These are phyloP conservation scores for Trametes elegans DNA, from an alignment of 768 basidiomycete genomes.

Conservation along the genomic window DNA sequence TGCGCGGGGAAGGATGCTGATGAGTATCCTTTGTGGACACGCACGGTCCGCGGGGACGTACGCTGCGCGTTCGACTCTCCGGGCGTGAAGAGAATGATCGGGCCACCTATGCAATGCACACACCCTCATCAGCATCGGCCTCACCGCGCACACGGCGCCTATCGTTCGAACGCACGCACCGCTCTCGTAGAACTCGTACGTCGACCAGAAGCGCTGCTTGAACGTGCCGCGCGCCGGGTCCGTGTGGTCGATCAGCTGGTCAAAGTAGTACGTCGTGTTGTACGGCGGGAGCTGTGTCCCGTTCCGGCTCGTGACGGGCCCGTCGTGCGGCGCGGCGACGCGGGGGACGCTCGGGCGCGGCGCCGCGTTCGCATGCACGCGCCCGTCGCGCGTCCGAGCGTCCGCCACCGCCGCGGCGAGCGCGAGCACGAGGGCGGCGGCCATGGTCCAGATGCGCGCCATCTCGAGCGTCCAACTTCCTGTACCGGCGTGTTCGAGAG, in stretches of 20 bases:
- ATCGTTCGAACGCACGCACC: slow-evolving; percentile 22
- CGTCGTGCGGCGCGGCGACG: slow-evolving; percentile 15
- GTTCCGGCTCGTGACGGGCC: slow-evolving; percentile 25
- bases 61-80: slow-evolving; percentile 59
- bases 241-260: slow-evolving; percentile 51
- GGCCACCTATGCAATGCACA: slow-evolving; percentile 44
- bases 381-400: slow-evolving; percentile 22
- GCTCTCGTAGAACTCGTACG: slow-evolving; percentile 60
- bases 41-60: slow-evolving; percentile 15
- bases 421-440: slow-evolving; percentile 10
- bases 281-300: slow-evolving; percentile 30
- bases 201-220: slow-evolving; percentile 71
- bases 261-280: slow-evolving; percentile 48
- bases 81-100: slow-evolving; percentile 63
- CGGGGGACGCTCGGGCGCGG: slow-evolving; percentile 22
- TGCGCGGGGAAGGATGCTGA: neutral
- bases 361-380: slow-evolving; percentile 22
- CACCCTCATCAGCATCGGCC: neutral
- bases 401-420: slow-evolving; percentile 10
- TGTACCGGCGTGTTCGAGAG: neutral
- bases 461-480: neutral
- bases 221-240: slow-evolving; percentile 70
- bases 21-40: neutral
- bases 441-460: slow-evolving; percentile 10
- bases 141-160: no score